Evolutionary conservation across 2,329 filamentous ascomycete species (phyloP).

Genomic region (Cladosporium sp.): DNA sequence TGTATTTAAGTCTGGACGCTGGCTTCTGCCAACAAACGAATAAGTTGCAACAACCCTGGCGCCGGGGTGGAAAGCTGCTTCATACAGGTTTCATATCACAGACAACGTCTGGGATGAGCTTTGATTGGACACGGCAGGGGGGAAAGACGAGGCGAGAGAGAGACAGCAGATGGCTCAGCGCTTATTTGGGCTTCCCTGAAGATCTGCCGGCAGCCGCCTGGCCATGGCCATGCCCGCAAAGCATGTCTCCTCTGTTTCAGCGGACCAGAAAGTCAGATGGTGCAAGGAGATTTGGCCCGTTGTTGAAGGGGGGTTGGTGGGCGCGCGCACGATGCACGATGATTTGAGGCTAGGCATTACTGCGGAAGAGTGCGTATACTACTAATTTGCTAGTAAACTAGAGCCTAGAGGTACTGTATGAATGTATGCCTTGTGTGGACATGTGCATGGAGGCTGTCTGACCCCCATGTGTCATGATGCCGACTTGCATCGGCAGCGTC

Average conservation of each 20-base stretch:
- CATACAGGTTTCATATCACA: slow-evolving; percentile 8
- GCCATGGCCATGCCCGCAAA: no score
- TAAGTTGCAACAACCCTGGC: no score
- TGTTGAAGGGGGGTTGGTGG: background rate
- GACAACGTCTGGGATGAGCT: background rate
- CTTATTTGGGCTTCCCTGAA: slow-evolving; percentile 3
- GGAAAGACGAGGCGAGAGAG: background rate
- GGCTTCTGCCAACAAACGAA: no score
- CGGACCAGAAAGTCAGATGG: background rate
- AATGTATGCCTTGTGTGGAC: no score
- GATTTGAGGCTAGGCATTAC: slow-evolving; percentile 10
- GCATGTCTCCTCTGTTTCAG: slow-evolving; percentile 8
- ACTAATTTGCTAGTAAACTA: no score
- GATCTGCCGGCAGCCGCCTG: slow-evolving; percentile 11
- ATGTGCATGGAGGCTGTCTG: background rate
- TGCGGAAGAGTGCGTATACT: background rate
- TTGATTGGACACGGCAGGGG: background rate
- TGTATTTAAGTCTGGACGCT: no score
- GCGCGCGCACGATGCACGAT: background rate
- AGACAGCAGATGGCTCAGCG: no score
- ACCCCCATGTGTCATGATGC: background rate
- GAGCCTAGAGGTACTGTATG: no score
- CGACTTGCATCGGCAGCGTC: background rate
- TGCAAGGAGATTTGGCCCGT: slow-evolving; percentile 11
- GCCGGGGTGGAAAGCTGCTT: no score